phyloP scores from a whole-genome alignment of 208 protist genomes.

The Herpetomonas samuelpessoai region DNA sequence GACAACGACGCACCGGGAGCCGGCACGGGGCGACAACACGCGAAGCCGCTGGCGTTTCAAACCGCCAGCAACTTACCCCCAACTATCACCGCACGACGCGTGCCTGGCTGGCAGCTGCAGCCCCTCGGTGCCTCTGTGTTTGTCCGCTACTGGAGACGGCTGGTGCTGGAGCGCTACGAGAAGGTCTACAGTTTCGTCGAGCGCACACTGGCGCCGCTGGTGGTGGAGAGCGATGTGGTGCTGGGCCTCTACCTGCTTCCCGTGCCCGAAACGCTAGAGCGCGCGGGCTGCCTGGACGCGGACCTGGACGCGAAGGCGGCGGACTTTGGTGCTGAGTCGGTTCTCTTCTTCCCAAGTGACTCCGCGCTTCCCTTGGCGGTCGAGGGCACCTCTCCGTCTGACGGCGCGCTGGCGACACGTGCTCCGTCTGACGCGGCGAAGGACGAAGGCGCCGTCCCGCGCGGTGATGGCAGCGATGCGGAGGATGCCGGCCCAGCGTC shows the following conservation, averaged over 20 bases:
- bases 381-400: too few relatives aligned
- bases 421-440: background rate
- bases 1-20: background rate
- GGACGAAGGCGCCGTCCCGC: background rate
- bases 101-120: slow-evolving; percentile 15
- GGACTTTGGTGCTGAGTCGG: background rate
- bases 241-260: slow-evolving; percentile 64
- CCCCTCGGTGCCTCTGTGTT: slow-evolving; percentile 49
- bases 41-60: background rate
- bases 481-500: background rate
- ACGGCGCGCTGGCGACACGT: background rate
- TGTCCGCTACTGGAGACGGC: slow-evolving; percentile 54
- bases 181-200: slow-evolving; percentile 47
- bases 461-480: background rate
- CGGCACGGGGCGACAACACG: background rate
- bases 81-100: slow-evolving; percentile 8
- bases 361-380: too few relatives aligned
- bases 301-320: slow-evolving; percentile 1
- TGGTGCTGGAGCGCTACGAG: slow-evolving; percentile 47
- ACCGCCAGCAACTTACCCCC: slow-evolving; percentile 9
- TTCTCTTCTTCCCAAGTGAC: background rate
- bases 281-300: slow-evolving; percentile 27
- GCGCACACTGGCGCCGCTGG: slow-evolving; percentile 36
- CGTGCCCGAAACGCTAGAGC: slow-evolving; percentile 27
- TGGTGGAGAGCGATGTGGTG: slow-evolving; percentile 70